Evolutionary conservation across 2,329 filamentous ascomycete genomes (phyloP).

Genomic region (Diaporthe capsici): DNA sequence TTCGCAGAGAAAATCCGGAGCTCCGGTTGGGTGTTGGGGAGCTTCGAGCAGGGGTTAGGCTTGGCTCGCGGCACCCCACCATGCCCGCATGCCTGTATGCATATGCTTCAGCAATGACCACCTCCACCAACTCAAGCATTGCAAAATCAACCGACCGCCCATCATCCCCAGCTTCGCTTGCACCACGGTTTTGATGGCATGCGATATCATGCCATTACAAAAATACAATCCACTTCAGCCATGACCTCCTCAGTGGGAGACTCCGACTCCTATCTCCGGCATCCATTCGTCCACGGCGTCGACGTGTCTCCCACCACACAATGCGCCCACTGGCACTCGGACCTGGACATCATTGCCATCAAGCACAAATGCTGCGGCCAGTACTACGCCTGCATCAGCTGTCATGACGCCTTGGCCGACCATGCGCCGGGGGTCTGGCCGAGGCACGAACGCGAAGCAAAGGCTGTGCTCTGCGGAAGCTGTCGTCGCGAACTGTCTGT

Average conservation of each 20-base stretch:
- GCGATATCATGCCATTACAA: background rate
- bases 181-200: background rate
- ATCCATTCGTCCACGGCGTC: conserved; percentile 42
- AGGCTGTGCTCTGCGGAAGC: conserved; percentile 44
- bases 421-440: conserved; percentile 43
- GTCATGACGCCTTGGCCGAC: conserved; percentile 43
- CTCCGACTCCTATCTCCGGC: background rate
- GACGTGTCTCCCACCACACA: conserved; percentile 43
- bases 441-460: conserved; percentile 34
- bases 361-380: conserved; percentile 46
- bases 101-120: background rate
- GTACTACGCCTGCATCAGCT: conserved; percentile 47
- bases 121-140: background rate
- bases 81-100: background rate
- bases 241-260: background rate
- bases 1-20: background rate
- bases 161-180: background rate
- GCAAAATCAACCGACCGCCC: background rate
- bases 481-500: conserved; percentile 44
- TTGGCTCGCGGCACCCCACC: background rate
- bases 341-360: conserved; percentile 46
- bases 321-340: conserved; percentile 46
- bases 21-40: background rate
- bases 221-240: no score
- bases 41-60: background rate